Conservation (phyloP, 495 filamentous ascomycete genomes). For the Penicillium verhagenii region DNA sequence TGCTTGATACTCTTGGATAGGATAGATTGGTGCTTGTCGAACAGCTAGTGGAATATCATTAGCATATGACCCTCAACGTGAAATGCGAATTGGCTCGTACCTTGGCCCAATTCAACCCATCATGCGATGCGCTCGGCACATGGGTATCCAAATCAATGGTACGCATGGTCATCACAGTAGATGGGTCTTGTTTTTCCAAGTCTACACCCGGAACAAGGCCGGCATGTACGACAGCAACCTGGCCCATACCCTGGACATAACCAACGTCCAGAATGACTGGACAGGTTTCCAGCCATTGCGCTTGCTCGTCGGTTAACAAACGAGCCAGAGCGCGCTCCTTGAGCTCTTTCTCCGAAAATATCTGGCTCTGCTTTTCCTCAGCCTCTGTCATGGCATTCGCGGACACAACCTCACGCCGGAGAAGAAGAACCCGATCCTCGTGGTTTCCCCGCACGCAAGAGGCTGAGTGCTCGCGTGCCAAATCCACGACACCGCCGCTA, state of each 20-base stretch:
- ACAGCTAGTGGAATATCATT: constrained; percentile 39
- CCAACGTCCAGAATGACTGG: constrained; percentile 76
- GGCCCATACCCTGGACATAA: constrained; percentile 51
- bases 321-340: constrained; percentile 50
- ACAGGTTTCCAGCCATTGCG: constrained; percentile 65
- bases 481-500: constrained; percentile 71
- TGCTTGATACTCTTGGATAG: constrained; percentile 25
- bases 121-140: constrained; percentile 55
- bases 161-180: constrained; percentile 88
- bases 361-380: neutral
- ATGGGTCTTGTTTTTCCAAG: constrained; percentile 73
- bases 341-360: constrained; percentile 24
- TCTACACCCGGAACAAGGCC: constrained; percentile 74
- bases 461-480: constrained; percentile 66
- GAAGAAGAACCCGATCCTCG: constrained; percentile 74
- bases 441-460: constrained; percentile 90
- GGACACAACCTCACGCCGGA: constrained; percentile 42
- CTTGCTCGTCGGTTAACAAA: constrained; percentile 56
- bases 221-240: constrained; percentile 77
- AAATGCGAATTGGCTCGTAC: constrained; percentile 32
- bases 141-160: constrained; percentile 64
- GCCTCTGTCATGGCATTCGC: constrained; percentile 14
- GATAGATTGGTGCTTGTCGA: constrained; percentile 56
- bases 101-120: constrained; percentile 67
- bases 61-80: neutral